Evolutionary conservation across 163 green algal species (phyloP).

Genomic region (Chloromonas sp.): DNA sequence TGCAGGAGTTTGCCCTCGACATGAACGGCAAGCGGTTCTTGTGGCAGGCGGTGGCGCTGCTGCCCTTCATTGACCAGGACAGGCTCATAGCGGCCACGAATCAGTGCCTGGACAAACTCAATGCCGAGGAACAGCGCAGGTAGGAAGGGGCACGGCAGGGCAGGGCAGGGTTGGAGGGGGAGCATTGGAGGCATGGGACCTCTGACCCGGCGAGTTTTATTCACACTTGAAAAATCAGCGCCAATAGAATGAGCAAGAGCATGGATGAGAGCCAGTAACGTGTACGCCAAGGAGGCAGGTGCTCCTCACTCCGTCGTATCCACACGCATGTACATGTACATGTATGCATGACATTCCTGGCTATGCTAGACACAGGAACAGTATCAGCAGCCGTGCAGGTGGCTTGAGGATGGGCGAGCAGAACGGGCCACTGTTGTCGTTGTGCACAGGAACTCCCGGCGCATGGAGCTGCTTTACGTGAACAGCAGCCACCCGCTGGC

Average conservation of each 20-base stretch:
- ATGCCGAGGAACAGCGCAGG: constrained; percentile 57
- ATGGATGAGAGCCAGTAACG: too few relatives aligned
- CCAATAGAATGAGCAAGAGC: too few relatives aligned
- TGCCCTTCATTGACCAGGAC: constrained; percentile 95
- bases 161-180: not conserved
- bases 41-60: constrained; percentile 85
- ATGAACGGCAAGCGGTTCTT: constrained; percentile 85
- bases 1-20: constrained; percentile 74
- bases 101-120: constrained; percentile 42
- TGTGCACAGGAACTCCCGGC: constrained; percentile 58
- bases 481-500: constrained; percentile 68
- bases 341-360: not conserved
- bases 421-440: not conserved
- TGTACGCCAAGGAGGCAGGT: too few relatives aligned
- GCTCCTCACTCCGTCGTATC: not conserved
- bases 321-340: not conserved
- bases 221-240: too few relatives aligned
- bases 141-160: constrained; percentile 6
- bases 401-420: not conserved
- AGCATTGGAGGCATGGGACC: not conserved
- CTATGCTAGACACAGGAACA: not conserved
- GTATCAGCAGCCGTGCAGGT: not conserved
- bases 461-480: constrained; percentile 80
- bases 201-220: too few relatives aligned
- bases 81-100: constrained; percentile 16